Evolutionary conservation across 1,284 basidiomycete genomes (phyloP).

Genomic region (Polyporus tsugae): DNA sequence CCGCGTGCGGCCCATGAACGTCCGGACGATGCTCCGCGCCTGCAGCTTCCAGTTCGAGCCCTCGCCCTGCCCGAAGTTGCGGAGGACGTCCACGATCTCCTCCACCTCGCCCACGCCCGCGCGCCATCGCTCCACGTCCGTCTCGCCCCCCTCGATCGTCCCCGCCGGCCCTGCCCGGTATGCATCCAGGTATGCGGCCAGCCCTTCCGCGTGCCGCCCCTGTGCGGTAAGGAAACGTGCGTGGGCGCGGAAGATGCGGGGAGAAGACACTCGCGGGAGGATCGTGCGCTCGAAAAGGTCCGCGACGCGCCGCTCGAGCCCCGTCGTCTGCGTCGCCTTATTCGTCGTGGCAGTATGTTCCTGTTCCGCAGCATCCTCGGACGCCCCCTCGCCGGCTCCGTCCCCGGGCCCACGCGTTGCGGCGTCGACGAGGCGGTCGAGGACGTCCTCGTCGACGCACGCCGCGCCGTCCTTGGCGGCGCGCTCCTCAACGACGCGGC

Average conservation of each 20-base stretch:
- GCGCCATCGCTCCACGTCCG: constrained; percentile 70
- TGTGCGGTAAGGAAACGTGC: constrained; percentile 83
- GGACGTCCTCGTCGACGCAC: constrained; percentile 84
- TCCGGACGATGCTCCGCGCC: constrained; percentile 87
- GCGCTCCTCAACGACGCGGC: constrained; percentile 85
- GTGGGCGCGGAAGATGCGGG: constrained; percentile 83
- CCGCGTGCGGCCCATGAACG: constrained; percentile 84
- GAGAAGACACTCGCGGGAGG: constrained; percentile 79
- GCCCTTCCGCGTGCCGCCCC: constrained; percentile 74
- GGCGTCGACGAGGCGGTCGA: constrained; percentile 88
- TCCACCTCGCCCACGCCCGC: constrained; percentile 82
- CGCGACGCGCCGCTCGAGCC: constrained; percentile 67
- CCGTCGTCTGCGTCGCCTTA: constrained; percentile 73
- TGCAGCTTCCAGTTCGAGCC: constrained; percentile 84
- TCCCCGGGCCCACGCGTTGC: constrained; percentile 66
- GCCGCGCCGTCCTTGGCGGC: constrained; percentile 67
- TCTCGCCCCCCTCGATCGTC: constrained; percentile 72
- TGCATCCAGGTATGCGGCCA: constrained; percentile 85
- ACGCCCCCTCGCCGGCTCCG: constrained; percentile 30
- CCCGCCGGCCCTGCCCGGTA: constrained; percentile 81
- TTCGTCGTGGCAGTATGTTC: constrained; percentile 16
- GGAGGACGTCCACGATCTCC: constrained; percentile 84
- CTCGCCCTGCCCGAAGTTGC: constrained; percentile 77
- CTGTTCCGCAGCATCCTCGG: constrained; percentile 18
- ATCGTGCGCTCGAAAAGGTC: constrained; percentile 81